Evolutionary conservation across 306 rosid species (phyloP).

Genomic region (Vigna trinervia): DNA sequence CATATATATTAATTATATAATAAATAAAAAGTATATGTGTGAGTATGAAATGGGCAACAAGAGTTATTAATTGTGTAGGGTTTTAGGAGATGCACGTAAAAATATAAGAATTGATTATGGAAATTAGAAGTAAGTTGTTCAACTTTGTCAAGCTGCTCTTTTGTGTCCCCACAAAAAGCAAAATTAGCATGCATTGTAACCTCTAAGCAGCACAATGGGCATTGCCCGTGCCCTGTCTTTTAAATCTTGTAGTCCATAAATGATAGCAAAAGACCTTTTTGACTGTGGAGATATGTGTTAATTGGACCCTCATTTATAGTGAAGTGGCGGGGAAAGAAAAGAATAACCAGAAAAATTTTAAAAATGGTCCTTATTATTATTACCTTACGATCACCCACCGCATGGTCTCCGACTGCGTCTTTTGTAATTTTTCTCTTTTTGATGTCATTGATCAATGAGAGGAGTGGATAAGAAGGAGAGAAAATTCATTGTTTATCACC

Average conservation of each 20-base stretch:
- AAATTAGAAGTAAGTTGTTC: constrained; percentile 47
- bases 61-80: too few species aligned
- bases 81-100: neutral
- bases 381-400: constrained; percentile 15
- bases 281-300: constrained; percentile 46
- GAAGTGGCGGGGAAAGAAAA: constrained; percentile 47
- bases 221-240: constrained; percentile 48
- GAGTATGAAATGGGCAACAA: too few species aligned
- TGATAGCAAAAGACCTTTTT: constrained; percentile 51
- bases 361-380: too few species aligned
- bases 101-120: neutral
- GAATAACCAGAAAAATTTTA: neutral
- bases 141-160: constrained; percentile 56
- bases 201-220: constrained; percentile 49
- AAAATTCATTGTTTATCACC: constrained; percentile 52
- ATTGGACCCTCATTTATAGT: constrained; percentile 41
- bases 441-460: constrained; percentile 34
- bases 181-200: constrained; percentile 58
- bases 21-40: neutral
- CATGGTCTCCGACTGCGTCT: constrained; percentile 41
- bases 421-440: constrained; percentile 15
- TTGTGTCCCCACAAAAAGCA: constrained; percentile 65
- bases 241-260: constrained; percentile 54
- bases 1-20: neutral
- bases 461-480: constrained; percentile 67